Evolutionary conservation across 768 basidiomycete species (phyloP), one percentile per base, ranked within the genome.

Genomic region (Suillus tomentosus): DNA sequence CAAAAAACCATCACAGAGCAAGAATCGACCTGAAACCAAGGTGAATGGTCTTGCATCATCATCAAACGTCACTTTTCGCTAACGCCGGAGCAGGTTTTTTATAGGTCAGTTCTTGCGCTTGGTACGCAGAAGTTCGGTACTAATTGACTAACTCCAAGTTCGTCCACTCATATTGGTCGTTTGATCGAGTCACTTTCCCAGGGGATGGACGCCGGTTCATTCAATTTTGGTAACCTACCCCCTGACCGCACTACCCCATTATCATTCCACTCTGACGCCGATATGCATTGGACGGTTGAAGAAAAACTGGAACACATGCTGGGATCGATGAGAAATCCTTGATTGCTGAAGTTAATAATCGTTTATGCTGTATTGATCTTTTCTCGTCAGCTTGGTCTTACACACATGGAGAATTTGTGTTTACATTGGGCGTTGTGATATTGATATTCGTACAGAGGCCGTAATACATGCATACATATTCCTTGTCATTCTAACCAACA

Each of bases 161-260:
- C 91, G 19, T 81, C 89, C 27, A 84, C 87, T 48, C 88, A 93
- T 66, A 94, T 95, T 73, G 91, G 90, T 50, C 90, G 87, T 68
- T 81, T 95, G 64, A 92, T 95, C 63, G 93, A 95, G 72, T 86
- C 79, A 70, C 85, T 95, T 72, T 93, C 92, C 55, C 88, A 88
- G 73, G 89, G 87, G 39, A 86, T 87, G 80, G 93, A 95, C 67
- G 82, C 91, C 48, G 93, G 91, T 54, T 89, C 92, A 43, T 93
- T 94, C 81, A 94, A 94, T 71, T 86, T 94, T 71, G 84, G 87
- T 14, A 75, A 79, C 67, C 67, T 73, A 60, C 63, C 67, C 42
- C 71, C 79, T 76, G 78, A 79, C 60, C 87, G 87, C 68, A 88
- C 91, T 22, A 76, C 83, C 19, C 79, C 89, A 34, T 87, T 85